Conservation (phyloP, 176 grass and related monocot genomes). For the Ensete ventricosum region DNA sequence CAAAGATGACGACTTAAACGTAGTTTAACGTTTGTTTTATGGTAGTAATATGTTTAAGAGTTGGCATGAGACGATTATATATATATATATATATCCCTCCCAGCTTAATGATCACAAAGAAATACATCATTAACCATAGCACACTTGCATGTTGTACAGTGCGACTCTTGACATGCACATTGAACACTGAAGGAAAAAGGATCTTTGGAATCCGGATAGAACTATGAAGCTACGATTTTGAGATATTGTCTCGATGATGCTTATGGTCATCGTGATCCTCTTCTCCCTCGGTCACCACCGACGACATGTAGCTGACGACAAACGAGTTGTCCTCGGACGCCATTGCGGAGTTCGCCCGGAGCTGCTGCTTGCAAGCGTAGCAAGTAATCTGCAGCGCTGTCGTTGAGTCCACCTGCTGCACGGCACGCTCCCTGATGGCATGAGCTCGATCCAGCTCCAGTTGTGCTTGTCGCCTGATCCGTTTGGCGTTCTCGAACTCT, state of each 20-base stretch:
- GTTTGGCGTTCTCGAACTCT: conserved; percentile 19
- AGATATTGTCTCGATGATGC: background rate
- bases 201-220: background rate
- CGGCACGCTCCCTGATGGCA: conserved; percentile 17
- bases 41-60: too few relatives aligned
- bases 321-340: conserved; percentile 2
- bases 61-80: too few relatives aligned
- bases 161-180: too few relatives aligned
- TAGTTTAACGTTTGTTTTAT: too few relatives aligned
- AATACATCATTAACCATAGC: too few relatives aligned
- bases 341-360: background rate
- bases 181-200: too few relatives aligned
- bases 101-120: background rate
- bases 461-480: conserved; percentile 19
- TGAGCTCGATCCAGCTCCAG: conserved; percentile 16
- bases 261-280: conserved; percentile 5
- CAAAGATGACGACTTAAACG: too few relatives aligned
- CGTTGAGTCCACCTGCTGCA: conserved; percentile 18
- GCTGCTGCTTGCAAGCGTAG: conserved; percentile 19
- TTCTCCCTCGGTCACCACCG: conserved; percentile 21
- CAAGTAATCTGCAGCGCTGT: conserved; percentile 16
- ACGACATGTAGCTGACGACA: conserved; percentile 24
- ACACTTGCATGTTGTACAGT: too few relatives aligned
- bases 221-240: background rate
- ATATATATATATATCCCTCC: background rate